Evolutionary conservation across 768 basidiomycete genomes (phyloP), one percentile per base, ranked within the genome.

Genomic region (Neoboletus subvelutipes): DNA sequence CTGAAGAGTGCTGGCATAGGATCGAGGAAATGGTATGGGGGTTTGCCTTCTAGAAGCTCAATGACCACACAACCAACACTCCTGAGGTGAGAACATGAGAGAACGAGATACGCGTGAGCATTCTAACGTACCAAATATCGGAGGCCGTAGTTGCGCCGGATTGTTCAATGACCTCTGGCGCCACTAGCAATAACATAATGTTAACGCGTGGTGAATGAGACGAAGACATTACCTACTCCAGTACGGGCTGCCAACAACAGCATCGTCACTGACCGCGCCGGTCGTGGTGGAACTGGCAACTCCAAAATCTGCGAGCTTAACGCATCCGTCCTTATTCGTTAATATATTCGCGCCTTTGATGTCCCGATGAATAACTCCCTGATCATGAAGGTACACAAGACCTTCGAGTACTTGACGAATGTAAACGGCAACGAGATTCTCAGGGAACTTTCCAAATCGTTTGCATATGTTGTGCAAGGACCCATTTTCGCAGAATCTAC

Each of bases 321-420:
- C 95, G 22, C 88, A 90, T 8, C 97, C 97, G 76, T 98, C 96
- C 75, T 99, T 99, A 71, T 97, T 98, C 20, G 97, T 98, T 45
- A 99, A 79, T 68, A 99, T 97, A 63, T 99, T 99, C 15, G 97
- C 96, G 36, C 97, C 97, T 72, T 99, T 99, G 78, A 99, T 98
- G 67, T 99, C 97, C 33, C 97, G 83, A 71, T 99, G 97, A 64
- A 99, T 98, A 59, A 99, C 97, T 78, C 97, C 97, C 77, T 98
- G 96, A 63, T 98, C 96, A 68, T 99, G 97, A 20, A 99, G 85
- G 71, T 99, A 99, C 47, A 95, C 88, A 34, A 99, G 80, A 1
- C 97, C 97, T 66, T 96, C 91, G 31, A 99, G 81, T 24, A 98
- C 92, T 74, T 99, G 97, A 43, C 90, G 92, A 64, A 98, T 92